A percentile compares a stretch with the other conserved stretches of the same genome.
phyloP scores from a whole-genome alignment of 176 grass and related monocot species.

The Poa pratensis region DNA sequence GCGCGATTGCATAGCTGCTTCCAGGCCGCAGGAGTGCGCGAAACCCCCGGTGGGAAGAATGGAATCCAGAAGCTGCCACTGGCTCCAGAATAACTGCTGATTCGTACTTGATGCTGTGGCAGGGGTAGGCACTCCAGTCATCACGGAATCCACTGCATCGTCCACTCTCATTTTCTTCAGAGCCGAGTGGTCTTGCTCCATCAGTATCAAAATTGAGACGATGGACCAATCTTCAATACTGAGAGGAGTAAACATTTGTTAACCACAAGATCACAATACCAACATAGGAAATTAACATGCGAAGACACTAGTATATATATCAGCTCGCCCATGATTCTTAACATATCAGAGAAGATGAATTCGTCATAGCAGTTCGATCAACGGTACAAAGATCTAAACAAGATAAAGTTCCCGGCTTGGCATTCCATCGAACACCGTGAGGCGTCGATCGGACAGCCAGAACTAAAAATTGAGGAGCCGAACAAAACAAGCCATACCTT shows the following conservation, averaged over 20 bases:
- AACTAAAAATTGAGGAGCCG: not conserved
- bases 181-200: slow-evolving; percentile 30
- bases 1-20: slow-evolving; percentile 71
- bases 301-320: not conserved
- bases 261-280: no score
- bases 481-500: not conserved
- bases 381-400: not conserved
- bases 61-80: slow-evolving; percentile 93
- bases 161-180: slow-evolving; percentile 31
- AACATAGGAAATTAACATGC: not conserved
- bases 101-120: not conserved
- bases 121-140: slow-evolving; percentile 12
- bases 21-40: slow-evolving; percentile 81
- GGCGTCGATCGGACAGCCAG: no score
- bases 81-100: slow-evolving; percentile 59
- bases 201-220: not conserved
- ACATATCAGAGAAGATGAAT: not conserved
- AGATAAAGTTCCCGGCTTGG: not conserved
- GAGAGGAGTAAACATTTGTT: not conserved
- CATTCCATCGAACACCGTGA: not conserved
- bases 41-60: slow-evolving; percentile 89
- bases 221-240: slow-evolving; percentile 6
- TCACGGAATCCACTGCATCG: slow-evolving; percentile 21
- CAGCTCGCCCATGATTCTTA: not conserved
- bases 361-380: not conserved